Conservation (phyloP, 371 early-diverging fungal genomes). For the Entomophthora muscae region DNA sequence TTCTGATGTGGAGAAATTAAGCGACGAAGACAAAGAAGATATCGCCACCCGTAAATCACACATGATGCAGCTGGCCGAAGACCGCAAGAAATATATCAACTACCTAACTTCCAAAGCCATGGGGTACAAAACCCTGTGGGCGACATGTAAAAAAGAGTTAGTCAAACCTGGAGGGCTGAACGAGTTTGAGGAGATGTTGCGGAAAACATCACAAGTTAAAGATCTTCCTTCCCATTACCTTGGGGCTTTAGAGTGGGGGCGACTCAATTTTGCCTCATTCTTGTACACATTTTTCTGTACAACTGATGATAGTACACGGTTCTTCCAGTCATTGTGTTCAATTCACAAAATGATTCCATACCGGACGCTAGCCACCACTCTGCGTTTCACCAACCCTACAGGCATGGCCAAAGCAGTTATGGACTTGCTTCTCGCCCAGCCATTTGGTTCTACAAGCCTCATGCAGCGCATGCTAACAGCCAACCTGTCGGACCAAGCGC, state of each 20-base stretch:
- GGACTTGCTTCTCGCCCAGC: conserved; percentile 43
- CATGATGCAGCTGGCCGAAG: conserved; percentile 23
- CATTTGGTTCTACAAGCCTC: conserved; percentile 36
- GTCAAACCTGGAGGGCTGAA: conserved; percentile 27
- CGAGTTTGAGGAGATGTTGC: conserved; percentile 20
- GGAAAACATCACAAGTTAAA: conserved; percentile 19
- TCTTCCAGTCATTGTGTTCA: conserved; percentile 29
- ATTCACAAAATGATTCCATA: conserved; percentile 41
- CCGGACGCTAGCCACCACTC: conserved; percentile 27
- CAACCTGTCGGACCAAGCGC: conserved; percentile 28
- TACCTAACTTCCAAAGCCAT: conserved; percentile 30
- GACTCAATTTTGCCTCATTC: conserved; percentile 36
- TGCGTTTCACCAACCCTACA: conserved; percentile 41
- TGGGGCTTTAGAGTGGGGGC: conserved; percentile 38
- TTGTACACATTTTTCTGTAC: conserved; percentile 37
- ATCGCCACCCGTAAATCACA: conserved; percentile 17
- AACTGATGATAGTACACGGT: conserved; percentile 32
- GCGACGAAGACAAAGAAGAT: conserved; percentile 22
- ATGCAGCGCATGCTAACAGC: conserved; percentile 37
- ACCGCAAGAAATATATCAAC: conserved; percentile 22
- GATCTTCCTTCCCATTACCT: conserved; percentile 27
- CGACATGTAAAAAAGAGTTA: conserved; percentile 28
- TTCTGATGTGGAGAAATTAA: conserved; percentile 21
- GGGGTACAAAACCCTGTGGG: conserved; percentile 26
- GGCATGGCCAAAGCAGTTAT: conserved; percentile 37